A percentile compares a stretch with the other conserved stretches of the same genome.
These are phyloP conservation scores for Pelargonium myrrhifolium DNA, from an alignment of 441 rosid genomes.

Conservation along the genomic window DNA sequence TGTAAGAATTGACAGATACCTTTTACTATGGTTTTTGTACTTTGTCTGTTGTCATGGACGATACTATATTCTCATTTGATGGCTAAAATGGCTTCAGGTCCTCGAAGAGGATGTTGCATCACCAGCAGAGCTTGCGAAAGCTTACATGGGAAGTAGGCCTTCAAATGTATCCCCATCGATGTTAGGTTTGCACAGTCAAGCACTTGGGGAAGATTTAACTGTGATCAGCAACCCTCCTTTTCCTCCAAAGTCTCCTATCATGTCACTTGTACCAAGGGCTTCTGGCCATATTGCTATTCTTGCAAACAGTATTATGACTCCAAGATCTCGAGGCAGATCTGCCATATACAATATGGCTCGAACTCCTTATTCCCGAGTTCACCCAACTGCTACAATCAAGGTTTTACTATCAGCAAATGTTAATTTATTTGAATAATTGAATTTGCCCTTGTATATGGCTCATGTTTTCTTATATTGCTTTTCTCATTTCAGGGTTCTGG, in stretches of 20 bases:
- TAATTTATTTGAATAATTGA: neutral
- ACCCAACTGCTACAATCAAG: slow-evolving; percentile 37
- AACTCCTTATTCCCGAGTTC: slow-evolving; percentile 70
- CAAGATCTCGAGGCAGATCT: slow-evolving; percentile 80
- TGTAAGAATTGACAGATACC: slow-evolving; percentile 28
- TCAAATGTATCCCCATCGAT: slow-evolving; percentile 59
- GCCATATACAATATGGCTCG: slow-evolving; percentile 91
- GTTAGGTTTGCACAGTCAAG: slow-evolving; percentile 38
- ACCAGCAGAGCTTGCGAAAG: slow-evolving; percentile 94
- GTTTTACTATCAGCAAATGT: slow-evolving; percentile 25
- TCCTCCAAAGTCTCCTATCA: slow-evolving; percentile 37
- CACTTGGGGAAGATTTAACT: slow-evolving; percentile 42
- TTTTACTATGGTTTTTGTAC: slow-evolving; percentile 1
- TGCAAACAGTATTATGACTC: slow-evolving; percentile 65
- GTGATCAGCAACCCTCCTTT: slow-evolving; percentile 26
- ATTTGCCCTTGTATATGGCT: slow-evolving; percentile 12
- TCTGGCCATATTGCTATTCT: slow-evolving; percentile 33
- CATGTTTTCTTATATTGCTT: slow-evolving; percentile 4
- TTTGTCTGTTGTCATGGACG: slow-evolving; percentile 11
- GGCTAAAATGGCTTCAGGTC: slow-evolving; percentile 47
- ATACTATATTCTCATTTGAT: slow-evolving; percentile 23
- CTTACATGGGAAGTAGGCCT: slow-evolving; percentile 85
- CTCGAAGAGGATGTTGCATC: slow-evolving; percentile 64
- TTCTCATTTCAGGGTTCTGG: slow-evolving; percentile 33
- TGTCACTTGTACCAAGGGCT: slow-evolving; percentile 44